Conservation (phyloP, 805 yeast genomes). For the Saitoella complicata region DNA sequence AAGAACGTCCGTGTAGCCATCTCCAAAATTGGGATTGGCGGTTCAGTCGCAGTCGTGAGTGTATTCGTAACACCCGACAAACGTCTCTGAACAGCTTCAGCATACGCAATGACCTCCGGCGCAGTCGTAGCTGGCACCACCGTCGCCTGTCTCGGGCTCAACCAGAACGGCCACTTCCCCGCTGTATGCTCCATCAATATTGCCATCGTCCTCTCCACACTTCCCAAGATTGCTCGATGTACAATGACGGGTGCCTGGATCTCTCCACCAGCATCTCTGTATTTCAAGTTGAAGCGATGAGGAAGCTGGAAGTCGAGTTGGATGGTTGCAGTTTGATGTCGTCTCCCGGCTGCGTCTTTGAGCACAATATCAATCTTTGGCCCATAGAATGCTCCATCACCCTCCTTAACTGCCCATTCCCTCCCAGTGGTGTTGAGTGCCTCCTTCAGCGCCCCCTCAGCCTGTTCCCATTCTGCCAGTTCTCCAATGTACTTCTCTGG, state of each 20-base stretch:
- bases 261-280: constrained; percentile 39
- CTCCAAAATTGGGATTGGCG: constrained; percentile 28
- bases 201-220: constrained; percentile 84
- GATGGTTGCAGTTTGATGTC: constrained; percentile 98
- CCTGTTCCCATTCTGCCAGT: constrained; percentile 80
- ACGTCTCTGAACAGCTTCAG: constrained; percentile 30
- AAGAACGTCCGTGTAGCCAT: constrained; percentile 44
- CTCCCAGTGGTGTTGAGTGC: constrained; percentile 79
- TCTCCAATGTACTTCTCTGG: constrained; percentile 96
- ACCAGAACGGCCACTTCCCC: constrained; percentile 97
- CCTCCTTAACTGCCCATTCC: constrained; percentile 86
- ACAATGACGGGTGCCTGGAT: constrained; percentile 71
- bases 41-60: constrained; percentile 14
- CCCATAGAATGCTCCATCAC: constrained; percentile 95
- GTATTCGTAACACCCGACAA: constrained; percentile 23
- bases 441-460: constrained; percentile 68
- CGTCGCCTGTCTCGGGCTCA: constrained; percentile 79
- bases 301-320: constrained; percentile 95
- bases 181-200: constrained; percentile 73
- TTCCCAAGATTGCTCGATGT: constrained; percentile 91
- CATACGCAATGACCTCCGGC: constrained; percentile 35
- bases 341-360: constrained; percentile 83
- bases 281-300: constrained; percentile 77
- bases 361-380: constrained; percentile 96
- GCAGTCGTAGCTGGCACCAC: constrained; percentile 60